A percentile compares a stretch with the other conserved stretches of the same genome.
These are phyloP conservation scores for Ogataea ganodermae DNA, from an alignment of 805 yeast genomes.

Conservation along the genomic window DNA sequence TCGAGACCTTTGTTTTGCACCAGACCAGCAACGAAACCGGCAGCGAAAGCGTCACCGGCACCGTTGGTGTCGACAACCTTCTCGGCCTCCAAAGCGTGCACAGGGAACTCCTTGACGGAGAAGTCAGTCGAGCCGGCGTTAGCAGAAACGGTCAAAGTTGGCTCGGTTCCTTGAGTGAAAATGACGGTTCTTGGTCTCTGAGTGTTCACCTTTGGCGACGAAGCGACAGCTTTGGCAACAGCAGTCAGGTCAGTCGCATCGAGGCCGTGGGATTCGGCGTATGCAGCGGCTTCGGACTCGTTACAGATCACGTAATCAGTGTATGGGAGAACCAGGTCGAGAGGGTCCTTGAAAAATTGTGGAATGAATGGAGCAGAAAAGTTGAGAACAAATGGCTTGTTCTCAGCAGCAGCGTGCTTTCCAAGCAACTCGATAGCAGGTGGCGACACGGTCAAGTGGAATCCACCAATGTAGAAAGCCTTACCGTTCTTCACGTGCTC, in stretches of 20 bases:
- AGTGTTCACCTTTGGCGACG: slow-evolving; percentile 71
- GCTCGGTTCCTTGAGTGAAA: slow-evolving; percentile 93
- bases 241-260: slow-evolving; percentile 60
- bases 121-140: slow-evolving; percentile 48
- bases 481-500: slow-evolving; percentile 75
- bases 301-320: slow-evolving; percentile 92
- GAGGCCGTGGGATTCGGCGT: slow-evolving; percentile 81
- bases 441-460: slow-evolving; percentile 97
- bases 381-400: slow-evolving; percentile 66
- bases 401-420: slow-evolving; percentile 65
- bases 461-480: slow-evolving; percentile 95
- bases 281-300: slow-evolving; percentile 96
- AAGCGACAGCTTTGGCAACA: slow-evolving; percentile 82
- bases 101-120: slow-evolving; percentile 57
- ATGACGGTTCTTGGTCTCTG: slow-evolving; percentile 79
- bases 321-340: slow-evolving; percentile 79
- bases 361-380: slow-evolving; percentile 97
- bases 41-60: slow-evolving; percentile 98
- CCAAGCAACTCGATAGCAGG: slow-evolving; percentile 90
- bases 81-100: slow-evolving; percentile 65
- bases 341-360: slow-evolving; percentile 89
- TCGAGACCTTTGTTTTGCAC: slow-evolving; percentile 68
- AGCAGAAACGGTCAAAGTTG: slow-evolving; percentile 76
- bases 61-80: slow-evolving; percentile 93
- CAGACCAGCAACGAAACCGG: slow-evolving; percentile 89